Evolutionary conservation across 2,329 filamentous ascomycete species (phyloP), one percentile per base, ranked within the genome.

Genomic region (Colletotrichum sp.): DNA sequence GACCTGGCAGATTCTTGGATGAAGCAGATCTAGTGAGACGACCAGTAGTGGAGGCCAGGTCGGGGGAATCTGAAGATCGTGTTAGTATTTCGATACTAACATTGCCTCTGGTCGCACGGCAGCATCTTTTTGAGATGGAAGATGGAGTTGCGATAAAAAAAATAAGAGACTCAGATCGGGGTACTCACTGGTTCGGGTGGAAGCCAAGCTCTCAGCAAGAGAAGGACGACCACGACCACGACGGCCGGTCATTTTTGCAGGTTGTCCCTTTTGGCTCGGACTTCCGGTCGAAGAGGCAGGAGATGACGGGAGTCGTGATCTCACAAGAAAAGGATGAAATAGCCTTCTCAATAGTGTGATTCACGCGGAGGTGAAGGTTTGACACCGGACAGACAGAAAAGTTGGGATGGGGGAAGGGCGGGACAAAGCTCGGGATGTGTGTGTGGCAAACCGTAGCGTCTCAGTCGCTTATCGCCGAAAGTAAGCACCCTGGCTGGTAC

Each of bases 11-110:
- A 52, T 75, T 78, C 75, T 68, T 72, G 30, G 69, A 39, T 34
- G 76, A 77, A 34, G 72, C 69, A 36, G 76, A 77, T 36, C 76
- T 72, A 59, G 78, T 81, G 70, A 73, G 36, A 9, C 72, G 60
- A n/a, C 62, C 49, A 26, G 34, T 26, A 18, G 15, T 26, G 7
- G 59, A 68, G 2, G 36, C 28, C 26, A 32, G 24, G 24, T 70
- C 71, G 6, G 71, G 65, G 12, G 71, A 65, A 44, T 70, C 74
- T 76, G 60, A 6, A 55, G 49, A 18, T 5, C 26, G 18, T 36
- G 44, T 76, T 28, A 76, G 21, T 26, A 49, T n/a, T 49, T 49
- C 12, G 7, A 2, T n/a, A 3, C 12, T 3, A 44, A 6, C 13
- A 8, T 21, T 15, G 18, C 34, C 21, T 49, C 2, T 28, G 13